Conservation (phyloP, 148 eudicot species). For the Fallopia convolvulus region DNA sequence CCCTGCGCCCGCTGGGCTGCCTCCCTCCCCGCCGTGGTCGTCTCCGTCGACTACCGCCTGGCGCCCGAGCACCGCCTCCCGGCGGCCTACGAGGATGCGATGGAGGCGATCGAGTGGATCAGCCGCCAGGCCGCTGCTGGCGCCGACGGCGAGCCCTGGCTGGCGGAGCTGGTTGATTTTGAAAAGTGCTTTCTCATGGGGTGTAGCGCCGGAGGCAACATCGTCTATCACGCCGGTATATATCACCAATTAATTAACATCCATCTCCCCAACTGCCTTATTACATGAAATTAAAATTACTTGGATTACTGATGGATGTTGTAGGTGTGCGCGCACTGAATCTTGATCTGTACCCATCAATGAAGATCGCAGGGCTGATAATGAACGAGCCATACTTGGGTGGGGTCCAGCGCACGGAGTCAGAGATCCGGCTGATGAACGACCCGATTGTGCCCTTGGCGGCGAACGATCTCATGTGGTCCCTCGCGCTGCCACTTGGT, state of each 20-base stretch:
- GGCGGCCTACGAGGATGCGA: constrained; percentile 71
- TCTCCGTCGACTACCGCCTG: constrained; percentile 61
- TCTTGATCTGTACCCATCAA: constrained; percentile 35
- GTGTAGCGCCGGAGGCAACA: constrained; percentile 64
- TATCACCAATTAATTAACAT: background rate
- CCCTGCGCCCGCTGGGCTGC: constrained; percentile 30
- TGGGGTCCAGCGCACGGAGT: constrained; percentile 36
- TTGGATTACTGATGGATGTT: too few species aligned
- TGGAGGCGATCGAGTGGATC: constrained; percentile 59
- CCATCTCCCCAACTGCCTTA: background rate
- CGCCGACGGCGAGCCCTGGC: constrained; percentile 43
- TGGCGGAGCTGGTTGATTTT: constrained; percentile 64
- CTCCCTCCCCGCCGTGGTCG: constrained; percentile 37
- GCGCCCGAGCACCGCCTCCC: constrained; percentile 80
- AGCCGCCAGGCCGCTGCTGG: constrained; percentile 31
- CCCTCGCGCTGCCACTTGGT: constrained; percentile 51
- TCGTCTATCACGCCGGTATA: constrained; percentile 40
- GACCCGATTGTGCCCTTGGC: constrained; percentile 43
- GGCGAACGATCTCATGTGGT: constrained; percentile 50
- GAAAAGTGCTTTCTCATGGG: constrained; percentile 57
- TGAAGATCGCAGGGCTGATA: constrained; percentile 65
- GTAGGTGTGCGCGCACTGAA: constrained; percentile 43
- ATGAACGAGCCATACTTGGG: constrained; percentile 68
- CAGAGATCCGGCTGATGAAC: constrained; percentile 29
- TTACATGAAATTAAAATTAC: too few species aligned